A percentile compares a stretch with the other conserved stretches of the same genome.
Evolutionary conservation across 2,329 filamentous ascomycete species (phyloP).

Genomic region (Beauveria sp.): DNA sequence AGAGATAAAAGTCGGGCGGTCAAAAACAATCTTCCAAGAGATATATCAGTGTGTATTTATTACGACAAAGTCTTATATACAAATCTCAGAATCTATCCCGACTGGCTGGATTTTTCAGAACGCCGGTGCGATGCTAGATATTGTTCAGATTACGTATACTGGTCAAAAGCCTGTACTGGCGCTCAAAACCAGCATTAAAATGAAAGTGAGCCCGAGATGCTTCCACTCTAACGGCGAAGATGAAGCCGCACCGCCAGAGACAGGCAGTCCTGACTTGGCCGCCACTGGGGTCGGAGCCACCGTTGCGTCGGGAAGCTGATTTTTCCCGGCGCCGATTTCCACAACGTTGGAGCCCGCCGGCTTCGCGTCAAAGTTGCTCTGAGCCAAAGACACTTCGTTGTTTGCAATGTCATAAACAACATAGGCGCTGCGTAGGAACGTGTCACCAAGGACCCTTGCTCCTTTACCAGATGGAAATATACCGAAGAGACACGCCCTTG

Average conservation of each 20-base stretch:
- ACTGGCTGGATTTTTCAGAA: neutral
- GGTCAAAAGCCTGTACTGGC: neutral
- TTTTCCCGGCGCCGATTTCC: slow-evolving; percentile 45
- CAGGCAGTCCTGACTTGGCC: slow-evolving; percentile 37
- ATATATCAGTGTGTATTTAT: too few relatives aligned
- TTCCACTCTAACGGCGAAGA: neutral
- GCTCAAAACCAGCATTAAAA: neutral
- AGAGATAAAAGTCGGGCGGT: too few relatives aligned
- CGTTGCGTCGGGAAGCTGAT: slow-evolving; percentile 47
- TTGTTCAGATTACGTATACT: neutral
- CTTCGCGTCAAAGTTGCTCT: slow-evolving; percentile 53
- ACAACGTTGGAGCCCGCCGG: slow-evolving; percentile 36
- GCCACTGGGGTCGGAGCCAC: slow-evolving; percentile 39
- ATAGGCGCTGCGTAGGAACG: slow-evolving; percentile 67
- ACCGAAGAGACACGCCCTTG: slow-evolving; percentile 57
- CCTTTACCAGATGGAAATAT: slow-evolving; percentile 49
- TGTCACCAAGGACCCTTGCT: slow-evolving; percentile 62
- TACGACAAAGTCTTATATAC: neutral
- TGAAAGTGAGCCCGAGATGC: neutral
- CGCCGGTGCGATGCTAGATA: neutral
- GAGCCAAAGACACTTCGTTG: slow-evolving; percentile 63
- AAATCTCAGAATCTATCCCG: neutral
- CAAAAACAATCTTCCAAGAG: too few relatives aligned
- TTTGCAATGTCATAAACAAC: slow-evolving; percentile 68
- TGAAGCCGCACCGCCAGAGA: neutral